Base-by-base conservation (phyloP, 2,329 filamentous ascomycete species). In the Septoria linicola region DNA sequence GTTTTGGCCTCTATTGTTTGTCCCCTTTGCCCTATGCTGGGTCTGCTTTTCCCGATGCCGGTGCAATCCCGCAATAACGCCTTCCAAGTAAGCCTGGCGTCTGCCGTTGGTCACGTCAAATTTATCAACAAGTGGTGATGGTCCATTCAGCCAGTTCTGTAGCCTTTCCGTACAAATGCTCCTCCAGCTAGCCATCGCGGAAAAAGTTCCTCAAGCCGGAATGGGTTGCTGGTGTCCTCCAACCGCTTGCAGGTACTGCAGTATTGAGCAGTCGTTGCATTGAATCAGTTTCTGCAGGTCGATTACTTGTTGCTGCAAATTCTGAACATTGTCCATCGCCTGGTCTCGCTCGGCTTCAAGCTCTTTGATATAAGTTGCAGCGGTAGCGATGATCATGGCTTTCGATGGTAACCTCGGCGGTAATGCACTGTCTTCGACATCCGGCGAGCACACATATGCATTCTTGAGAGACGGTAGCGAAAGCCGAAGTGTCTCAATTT, bases 301-400 rank as follows among this genome's bases (percentile, higher is more conserved):
- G 54, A 70, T 70, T 43, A 75, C 66, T 19, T 72, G 64, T 17
- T 67, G 64, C 53, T 67, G 62, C 14, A 76, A 59, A 8, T 68
- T 46, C 41, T 66, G 61, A 25, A 73, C 72, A 53, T 72, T 70
- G 8, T 73, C 69, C 1, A 66, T 61, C 5, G 73, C 55, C 14
- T 58, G 60, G 52, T 70, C 67, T 61, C 70, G 70, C 49, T 75
- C 72, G 21, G 68, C 70, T 54, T 74, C 71, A 54, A 73, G 66
- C 51, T 73, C 69, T 60, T 74, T 72, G 64, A 76, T 74, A 61
- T 75, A 72, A 8, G 72, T 69, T 17, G 72, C 73, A 16, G 73
- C 73, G 1, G 70, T 73, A 8, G 72, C 72, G 23, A 76, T 66
- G 44, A 76, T 72, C 44, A 74, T 71, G n/a, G 73, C 72, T 58